Evolutionary conservation across 169 alveolate genomes (phyloP), one percentile per base, ranked within the genome.

Genomic region (Babesia sp.): DNA sequence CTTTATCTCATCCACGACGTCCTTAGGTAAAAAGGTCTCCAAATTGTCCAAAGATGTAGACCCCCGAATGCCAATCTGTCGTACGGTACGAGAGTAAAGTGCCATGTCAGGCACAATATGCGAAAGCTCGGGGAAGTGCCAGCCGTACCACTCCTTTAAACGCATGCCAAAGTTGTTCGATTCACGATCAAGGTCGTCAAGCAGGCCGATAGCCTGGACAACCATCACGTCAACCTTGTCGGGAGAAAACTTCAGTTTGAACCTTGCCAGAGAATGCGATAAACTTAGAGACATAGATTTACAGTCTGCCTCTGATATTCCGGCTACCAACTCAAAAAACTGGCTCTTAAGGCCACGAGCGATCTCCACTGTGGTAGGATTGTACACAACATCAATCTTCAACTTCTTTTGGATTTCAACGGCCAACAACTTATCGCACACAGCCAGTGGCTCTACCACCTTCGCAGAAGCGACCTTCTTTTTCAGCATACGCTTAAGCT

Each of bases 81-180:
- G 80, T 36, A 96, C 96, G 56, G 93, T 92, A 73, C 93, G 91
- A 36, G 99, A 98, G 76, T 93, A 96, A 20, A 95, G 86, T 48
- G 91, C 86, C 85, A 94, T 96, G 76, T 96, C 99, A 28, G 98
- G 83, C 68, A 96, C 94, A 45, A 97, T 96, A 86, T 94, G 96
- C n/a, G 96, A 94, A 26, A 97, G 95, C 87, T 97, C 99, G 33
- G 99, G 99, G 93, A 98, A 98, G 86, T 98, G 99, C 99, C 99
- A 98, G 34, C 99, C 99, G 84, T 97, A 97, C 99, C 99, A 95
- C 71, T 90, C 95, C 85, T 95, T 94, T 26, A 98, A 93, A 61
- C 99, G 94, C 99, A 98, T 98, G 28, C 99, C 98, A 71, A 97
- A 97, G 91, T 96, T 97, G 90, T 98, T 98, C 54, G 98, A 90